phyloP scores from a whole-genome alignment of 352 stramenopile species.

The Globisporangium lucens region DNA sequence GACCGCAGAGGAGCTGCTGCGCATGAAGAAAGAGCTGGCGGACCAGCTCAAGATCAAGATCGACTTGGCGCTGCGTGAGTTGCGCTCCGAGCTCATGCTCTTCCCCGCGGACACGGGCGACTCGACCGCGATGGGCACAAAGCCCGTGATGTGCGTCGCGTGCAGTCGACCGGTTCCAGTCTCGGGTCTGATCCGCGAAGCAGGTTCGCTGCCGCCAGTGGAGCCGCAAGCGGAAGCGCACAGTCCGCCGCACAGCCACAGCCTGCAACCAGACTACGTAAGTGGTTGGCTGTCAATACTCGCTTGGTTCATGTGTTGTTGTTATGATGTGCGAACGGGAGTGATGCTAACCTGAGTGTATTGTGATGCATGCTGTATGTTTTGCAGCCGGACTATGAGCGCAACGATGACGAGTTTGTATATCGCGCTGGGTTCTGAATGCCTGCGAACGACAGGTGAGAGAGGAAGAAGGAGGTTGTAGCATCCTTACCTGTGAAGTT shows the following conservation, averaged over 20 bases:
- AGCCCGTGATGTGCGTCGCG: constrained; percentile 79
- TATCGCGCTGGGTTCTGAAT: constrained; percentile 84
- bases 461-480: background rate
- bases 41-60: constrained; percentile 60
- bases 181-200: constrained; percentile 48
- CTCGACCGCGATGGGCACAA: constrained; percentile 74
- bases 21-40: constrained; percentile 59
- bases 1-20: constrained; percentile 57
- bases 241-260: constrained; percentile 17
- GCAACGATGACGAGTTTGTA: constrained; percentile 71
- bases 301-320: background rate
- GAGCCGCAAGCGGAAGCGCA: constrained; percentile 32
- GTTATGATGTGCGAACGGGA: background rate
- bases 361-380: constrained; percentile 2
- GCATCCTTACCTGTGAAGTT: background rate
- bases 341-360: background rate
- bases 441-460: constrained; percentile 69
- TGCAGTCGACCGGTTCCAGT: constrained; percentile 75
- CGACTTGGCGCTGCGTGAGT: constrained; percentile 51
- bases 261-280: constrained; percentile 18
- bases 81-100: constrained; percentile 67
- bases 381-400: constrained; percentile 50
- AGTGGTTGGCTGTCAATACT: background rate
- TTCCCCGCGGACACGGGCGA: constrained; percentile 46
- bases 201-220: constrained; percentile 38